Percentiles rank a stretch among this genome's conserved stretches.
phyloP scores from a whole-genome alignment of 176 grass and related monocot species.

The Poa annua region DNA sequence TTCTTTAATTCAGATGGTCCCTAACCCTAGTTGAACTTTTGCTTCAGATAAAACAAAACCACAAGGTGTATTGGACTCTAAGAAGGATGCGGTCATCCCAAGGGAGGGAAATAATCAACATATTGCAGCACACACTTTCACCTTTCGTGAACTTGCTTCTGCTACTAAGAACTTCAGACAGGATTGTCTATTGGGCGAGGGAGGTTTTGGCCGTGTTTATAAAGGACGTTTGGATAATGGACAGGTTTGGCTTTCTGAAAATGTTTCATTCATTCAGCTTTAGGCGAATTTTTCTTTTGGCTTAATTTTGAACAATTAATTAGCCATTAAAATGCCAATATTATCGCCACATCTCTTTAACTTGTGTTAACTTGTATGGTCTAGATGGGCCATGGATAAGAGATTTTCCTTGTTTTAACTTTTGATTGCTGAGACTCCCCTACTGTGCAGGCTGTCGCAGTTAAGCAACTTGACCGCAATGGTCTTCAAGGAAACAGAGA shows the following conservation, averaged over 20 bases:
- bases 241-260: conserved; percentile 61
- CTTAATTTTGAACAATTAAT: conserved; percentile 6
- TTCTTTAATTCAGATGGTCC: conserved; percentile 22
- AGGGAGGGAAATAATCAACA: conserved; percentile 68
- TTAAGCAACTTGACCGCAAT: conserved; percentile 88
- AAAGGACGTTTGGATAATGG: conserved; percentile 86
- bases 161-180: conserved; percentile 80
- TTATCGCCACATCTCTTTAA: conserved; percentile 22
- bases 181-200: conserved; percentile 90
- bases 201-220: conserved; percentile 87
- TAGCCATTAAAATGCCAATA: not conserved
- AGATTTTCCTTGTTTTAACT: conserved; percentile 36
- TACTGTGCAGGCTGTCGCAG: conserved; percentile 66
- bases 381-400: conserved; percentile 31
- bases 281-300: not conserved
- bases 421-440: conserved; percentile 15
- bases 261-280: conserved; percentile 27
- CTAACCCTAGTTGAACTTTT: conserved; percentile 49
- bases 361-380: conserved; percentile 3
- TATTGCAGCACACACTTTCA: conserved; percentile 89
- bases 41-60: conserved; percentile 75
- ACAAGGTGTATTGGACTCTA: conserved; percentile 58
- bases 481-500: conserved; percentile 91
- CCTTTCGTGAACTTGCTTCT: conserved; percentile 84
- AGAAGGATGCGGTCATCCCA: conserved; percentile 63